Conservation (phyloP, 208 protist genomes). For the Entamoeba histolytica region DNA sequence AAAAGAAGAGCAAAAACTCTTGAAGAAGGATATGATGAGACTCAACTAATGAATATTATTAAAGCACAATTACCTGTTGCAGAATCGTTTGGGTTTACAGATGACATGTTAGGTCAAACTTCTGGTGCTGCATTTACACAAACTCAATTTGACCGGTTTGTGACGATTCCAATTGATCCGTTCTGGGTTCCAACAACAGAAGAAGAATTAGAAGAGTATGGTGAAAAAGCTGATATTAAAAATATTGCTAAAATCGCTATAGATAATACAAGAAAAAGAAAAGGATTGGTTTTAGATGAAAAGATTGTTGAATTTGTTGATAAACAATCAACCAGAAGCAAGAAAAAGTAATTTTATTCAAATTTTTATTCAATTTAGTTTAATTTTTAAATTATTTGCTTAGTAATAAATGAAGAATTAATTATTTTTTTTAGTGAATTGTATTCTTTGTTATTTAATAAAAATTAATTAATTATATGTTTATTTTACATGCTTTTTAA, state of each 20-base stretch:
- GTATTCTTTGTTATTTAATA: too few species aligned
- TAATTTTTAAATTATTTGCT: too few species aligned
- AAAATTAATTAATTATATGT: too few species aligned
- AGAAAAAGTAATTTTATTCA: too few species aligned
- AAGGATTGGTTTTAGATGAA: background rate
- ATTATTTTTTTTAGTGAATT: too few species aligned
- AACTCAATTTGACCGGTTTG: background rate
- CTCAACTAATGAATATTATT: slow-evolving; percentile 75
- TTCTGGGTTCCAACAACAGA: slow-evolving; percentile 76
- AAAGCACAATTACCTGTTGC: slow-evolving; percentile 68
- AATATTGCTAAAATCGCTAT: slow-evolving; percentile 15
- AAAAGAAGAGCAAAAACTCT: slow-evolving; percentile 59
- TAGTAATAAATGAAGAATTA: too few species aligned
- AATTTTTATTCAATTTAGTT: too few species aligned
- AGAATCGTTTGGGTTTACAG: slow-evolving; percentile 79
- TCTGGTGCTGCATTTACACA: background rate
- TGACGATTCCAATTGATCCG: slow-evolving; percentile 50
- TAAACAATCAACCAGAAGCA: too few species aligned
- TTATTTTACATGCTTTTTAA: too few species aligned
- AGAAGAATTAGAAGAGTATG: slow-evolving; percentile 78
- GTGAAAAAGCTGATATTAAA: slow-evolving; percentile 36
- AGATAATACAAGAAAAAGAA: slow-evolving; percentile 2
- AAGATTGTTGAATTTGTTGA: too few species aligned
- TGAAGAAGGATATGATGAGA: slow-evolving; percentile 76
- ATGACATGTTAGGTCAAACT: slow-evolving; percentile 17